Evolutionary conservation across 2,329 filamentous ascomycete genomes (phyloP).

Genomic region (Penicillium sp.): DNA sequence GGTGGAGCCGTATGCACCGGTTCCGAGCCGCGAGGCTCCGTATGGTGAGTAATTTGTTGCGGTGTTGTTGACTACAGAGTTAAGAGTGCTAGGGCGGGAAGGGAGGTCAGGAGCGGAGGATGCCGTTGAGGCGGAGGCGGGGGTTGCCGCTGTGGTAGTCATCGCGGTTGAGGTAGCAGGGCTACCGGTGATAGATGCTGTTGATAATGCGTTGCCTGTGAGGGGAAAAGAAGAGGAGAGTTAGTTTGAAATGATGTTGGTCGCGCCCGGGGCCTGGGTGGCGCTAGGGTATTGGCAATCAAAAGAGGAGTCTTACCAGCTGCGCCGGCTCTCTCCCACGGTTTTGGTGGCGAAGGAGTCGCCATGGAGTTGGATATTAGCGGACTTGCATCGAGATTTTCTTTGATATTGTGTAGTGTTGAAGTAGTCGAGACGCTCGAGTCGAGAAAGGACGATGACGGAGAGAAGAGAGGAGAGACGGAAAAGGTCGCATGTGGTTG

Average conservation of each 20-base stretch:
- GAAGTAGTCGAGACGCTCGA: slow-evolving; percentile 2
- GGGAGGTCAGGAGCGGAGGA: slow-evolving; percentile 66
- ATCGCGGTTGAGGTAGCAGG: slow-evolving; percentile 34
- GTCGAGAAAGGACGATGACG: slow-evolving; percentile 12
- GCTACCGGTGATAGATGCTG: slow-evolving; percentile 22
- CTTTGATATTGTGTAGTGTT: neutral
- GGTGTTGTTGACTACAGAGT: slow-evolving; percentile 78
- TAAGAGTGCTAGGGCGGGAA: slow-evolving; percentile 72
- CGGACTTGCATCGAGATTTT: slow-evolving; percentile 30
- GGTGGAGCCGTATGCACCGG: slow-evolving; percentile 46
- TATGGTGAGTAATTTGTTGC: slow-evolving; percentile 74
- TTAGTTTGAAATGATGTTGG: slow-evolving; percentile 9
- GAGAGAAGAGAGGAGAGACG: slow-evolving; percentile 10
- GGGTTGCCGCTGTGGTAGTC: slow-evolving; percentile 38
- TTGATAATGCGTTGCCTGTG: slow-evolving; percentile 28
- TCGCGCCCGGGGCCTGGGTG: neutral
- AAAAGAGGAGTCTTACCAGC: slow-evolving; percentile 45
- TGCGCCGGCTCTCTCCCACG: slow-evolving; percentile 81
- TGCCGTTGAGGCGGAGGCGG: slow-evolving; percentile 42
- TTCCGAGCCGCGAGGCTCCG: slow-evolving; percentile 54
- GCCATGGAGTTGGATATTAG: slow-evolving; percentile 47
- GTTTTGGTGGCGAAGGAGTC: slow-evolving; percentile 82
- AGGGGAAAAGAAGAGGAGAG: slow-evolving; percentile 1
- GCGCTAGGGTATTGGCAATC: slow-evolving; percentile 1
- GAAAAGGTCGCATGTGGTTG: slow-evolving; percentile 25